Percentiles rank a stretch among this genome's conserved stretches.
These are phyloP conservation scores for Neofusicoccum laricinum DNA, from an alignment of 2,329 filamentous ascomycete species.

Conservation along the genomic window DNA sequence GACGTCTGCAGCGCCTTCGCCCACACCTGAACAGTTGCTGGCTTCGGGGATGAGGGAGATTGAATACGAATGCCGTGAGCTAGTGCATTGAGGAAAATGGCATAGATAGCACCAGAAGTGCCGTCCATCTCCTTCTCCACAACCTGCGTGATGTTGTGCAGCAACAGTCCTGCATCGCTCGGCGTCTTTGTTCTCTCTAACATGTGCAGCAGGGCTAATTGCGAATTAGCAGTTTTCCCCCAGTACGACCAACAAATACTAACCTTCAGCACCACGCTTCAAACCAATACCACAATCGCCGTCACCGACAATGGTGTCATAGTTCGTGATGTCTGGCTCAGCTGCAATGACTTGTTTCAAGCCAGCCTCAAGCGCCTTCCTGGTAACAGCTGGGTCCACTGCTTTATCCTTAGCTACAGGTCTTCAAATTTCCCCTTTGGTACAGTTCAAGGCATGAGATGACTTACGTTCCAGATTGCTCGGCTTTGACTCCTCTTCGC, in stretches of 20 bases:
- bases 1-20: constrained; percentile 69
- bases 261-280: constrained; percentile 77
- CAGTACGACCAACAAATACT: not conserved
- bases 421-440: not conserved
- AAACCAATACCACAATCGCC: constrained; percentile 87
- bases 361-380: constrained; percentile 53
- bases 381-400: constrained; percentile 53
- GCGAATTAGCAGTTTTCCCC: not conserved
- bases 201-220: constrained; percentile 40
- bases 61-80: constrained; percentile 64
- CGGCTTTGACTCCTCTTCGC: constrained; percentile 46
- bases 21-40: constrained; percentile 54
- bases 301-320: constrained; percentile 80
- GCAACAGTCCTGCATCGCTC: constrained; percentile 58
- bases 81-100: constrained; percentile 88
- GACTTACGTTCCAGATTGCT: constrained; percentile 52
- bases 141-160: constrained; percentile 59
- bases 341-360: constrained; percentile 62
- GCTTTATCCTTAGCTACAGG: constrained; percentile 14
- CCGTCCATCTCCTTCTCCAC: constrained; percentile 72
- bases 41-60: constrained; percentile 43
- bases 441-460: not conserved
- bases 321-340: constrained; percentile 64
- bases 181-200: constrained; percentile 43
- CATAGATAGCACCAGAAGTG: constrained; percentile 73